phyloP scores from a whole-genome alignment of 2,329 filamentous ascomycete genomes.

The Grosmannia huntii region DNA sequence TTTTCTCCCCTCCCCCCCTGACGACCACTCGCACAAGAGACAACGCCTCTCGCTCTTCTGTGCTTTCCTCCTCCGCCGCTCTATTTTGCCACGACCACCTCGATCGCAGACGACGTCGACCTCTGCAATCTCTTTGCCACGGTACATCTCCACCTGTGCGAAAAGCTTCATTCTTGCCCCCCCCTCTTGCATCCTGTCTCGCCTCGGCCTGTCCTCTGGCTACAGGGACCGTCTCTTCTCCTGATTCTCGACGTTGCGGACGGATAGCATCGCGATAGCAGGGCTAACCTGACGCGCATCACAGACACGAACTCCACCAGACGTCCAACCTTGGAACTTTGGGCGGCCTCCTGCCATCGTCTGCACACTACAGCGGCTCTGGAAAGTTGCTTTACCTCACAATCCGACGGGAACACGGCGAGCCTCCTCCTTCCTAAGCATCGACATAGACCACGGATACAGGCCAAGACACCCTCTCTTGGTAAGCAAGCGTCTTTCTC shows the following conservation, averaged over 20 bases:
- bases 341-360: background rate
- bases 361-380: background rate
- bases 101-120: background rate
- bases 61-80: background rate
- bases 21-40: background rate
- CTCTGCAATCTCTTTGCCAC: background rate
- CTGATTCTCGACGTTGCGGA: background rate
- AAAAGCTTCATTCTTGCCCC: slow-evolving; percentile 1
- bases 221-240: background rate
- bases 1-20: background rate
- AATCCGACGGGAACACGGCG: background rate
- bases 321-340: background rate
- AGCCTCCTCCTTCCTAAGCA: too few relatives aligned
- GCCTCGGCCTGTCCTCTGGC: background rate
- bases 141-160: background rate
- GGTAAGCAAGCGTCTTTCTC: background rate
- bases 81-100: background rate
- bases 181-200: background rate
- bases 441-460: too few relatives aligned
- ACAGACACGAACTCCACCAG: background rate
- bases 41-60: background rate
- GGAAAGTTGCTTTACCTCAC: background rate
- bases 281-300: slow-evolving; percentile 5
- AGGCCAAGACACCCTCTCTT: background rate
- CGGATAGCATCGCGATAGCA: background rate